These are phyloP conservation scores for Flaveria trinervia DNA, from an alignment of 129 eudicot genomes.

Conservation along the genomic window DNA sequence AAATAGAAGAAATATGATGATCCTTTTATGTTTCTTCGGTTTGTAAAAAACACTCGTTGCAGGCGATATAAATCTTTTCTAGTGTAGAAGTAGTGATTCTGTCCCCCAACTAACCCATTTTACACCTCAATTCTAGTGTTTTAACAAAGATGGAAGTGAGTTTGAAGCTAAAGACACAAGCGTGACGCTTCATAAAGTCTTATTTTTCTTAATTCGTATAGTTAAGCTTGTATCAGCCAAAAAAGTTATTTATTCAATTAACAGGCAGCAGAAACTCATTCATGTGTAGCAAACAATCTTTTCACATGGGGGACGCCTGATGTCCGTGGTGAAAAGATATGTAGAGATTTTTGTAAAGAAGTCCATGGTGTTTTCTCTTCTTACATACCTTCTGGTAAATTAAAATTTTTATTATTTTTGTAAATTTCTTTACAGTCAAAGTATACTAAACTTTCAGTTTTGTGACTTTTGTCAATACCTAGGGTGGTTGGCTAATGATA, in stretches of 20 bases:
- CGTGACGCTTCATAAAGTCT: neutral
- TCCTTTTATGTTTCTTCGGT: conserved; percentile 2
- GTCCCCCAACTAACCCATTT: neutral
- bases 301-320: conserved; percentile 61
- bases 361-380: conserved; percentile 37
- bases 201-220: neutral
- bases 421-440: neutral
- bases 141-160: neutral
- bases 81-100: neutral
- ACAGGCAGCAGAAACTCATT: conserved; percentile 73
- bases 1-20: neutral
- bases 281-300: conserved; percentile 42
- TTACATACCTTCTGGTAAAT: conserved; percentile 62
- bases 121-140: neutral
- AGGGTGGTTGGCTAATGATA: conserved; percentile 39
- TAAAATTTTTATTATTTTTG: neutral
- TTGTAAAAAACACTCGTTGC: neutral
- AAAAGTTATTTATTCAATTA: neutral
- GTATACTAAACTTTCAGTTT: neutral
- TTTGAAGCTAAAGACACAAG: conserved; percentile 8
- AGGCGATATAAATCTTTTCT: neutral
- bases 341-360: conserved; percentile 50
- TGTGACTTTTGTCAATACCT: conserved; percentile 24
- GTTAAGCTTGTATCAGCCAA: neutral
- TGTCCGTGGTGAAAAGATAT: conserved; percentile 46